Evolutionary conservation across 179 eudicot genomes (phyloP).

Genomic region (Spinacia oleracea): DNA sequence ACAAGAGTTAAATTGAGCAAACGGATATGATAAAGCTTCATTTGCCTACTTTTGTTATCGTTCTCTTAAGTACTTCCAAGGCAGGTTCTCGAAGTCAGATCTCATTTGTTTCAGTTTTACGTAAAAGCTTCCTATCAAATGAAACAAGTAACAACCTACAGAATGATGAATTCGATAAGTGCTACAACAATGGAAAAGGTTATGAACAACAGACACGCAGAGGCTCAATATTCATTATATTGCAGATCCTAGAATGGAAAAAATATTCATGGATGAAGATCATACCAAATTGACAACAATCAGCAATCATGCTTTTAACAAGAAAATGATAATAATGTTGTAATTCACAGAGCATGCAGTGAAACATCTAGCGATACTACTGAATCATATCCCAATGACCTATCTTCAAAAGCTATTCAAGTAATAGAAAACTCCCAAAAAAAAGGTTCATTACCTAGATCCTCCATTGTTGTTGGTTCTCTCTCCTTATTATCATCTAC

Average conservation of each 20-base stretch:
- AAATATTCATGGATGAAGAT: neutral
- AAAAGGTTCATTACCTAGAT: conserved; percentile 58
- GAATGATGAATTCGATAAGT: neutral
- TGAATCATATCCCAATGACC: neutral
- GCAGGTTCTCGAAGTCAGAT: neutral
- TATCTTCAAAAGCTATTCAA: neutral
- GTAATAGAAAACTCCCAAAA: neutral
- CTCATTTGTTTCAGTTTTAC: neutral
- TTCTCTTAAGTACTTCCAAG: neutral
- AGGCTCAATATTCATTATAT: neutral
- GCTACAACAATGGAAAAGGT: neutral
- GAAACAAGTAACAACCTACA: neutral
- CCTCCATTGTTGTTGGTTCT: conserved; percentile 73
- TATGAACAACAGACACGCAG: neutral
- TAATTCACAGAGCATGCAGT: neutral
- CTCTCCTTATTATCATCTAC: conserved; percentile 39
- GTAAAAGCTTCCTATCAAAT: neutral
- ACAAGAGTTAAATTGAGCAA: neutral
- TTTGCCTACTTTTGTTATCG: neutral
- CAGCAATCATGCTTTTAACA: neutral
- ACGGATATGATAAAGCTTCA: neutral
- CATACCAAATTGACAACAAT: no score
- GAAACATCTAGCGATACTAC: neutral
- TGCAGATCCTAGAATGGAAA: neutral
- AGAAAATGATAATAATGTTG: neutral